Conservation (phyloP, 306 rosid species). For the Luffa aegyptiaca region DNA sequence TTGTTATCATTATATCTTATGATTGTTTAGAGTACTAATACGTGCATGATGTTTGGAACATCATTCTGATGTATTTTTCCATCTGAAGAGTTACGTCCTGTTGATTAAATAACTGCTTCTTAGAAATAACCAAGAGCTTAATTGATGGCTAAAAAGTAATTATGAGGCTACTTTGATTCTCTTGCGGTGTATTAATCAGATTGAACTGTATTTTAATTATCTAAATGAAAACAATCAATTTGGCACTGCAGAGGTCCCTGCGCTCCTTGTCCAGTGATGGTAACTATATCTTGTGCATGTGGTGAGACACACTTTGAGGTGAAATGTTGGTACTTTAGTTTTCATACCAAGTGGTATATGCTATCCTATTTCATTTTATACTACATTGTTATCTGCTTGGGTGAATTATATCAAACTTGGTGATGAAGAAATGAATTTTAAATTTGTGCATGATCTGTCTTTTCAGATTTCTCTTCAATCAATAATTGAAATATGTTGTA, state of each 20-base stretch:
- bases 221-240: slow-evolving; percentile 2
- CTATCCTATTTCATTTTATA: background rate
- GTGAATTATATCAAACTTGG: background rate
- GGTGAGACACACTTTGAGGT: slow-evolving; percentile 95
- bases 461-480: background rate
- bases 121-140: background rate
- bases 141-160: background rate
- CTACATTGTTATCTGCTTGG: background rate
- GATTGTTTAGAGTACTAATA: background rate
- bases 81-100: background rate
- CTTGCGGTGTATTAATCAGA: background rate
- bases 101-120: background rate
- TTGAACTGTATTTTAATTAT: background rate
- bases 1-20: background rate
- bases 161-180: background rate
- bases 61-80: background rate
- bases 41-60: background rate
- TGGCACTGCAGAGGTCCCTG: slow-evolving; percentile 79
- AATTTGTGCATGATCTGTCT: background rate
- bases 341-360: background rate
- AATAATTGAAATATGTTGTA: background rate
- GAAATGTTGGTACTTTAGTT: slow-evolving; percentile 16
- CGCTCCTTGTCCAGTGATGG: slow-evolving; percentile 98
- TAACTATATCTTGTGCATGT: slow-evolving; percentile 79
- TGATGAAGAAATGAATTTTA: background rate